phyloP scores from a whole-genome alignment of 176 grass and related monocot genomes.

The Cocos nucifera region DNA sequence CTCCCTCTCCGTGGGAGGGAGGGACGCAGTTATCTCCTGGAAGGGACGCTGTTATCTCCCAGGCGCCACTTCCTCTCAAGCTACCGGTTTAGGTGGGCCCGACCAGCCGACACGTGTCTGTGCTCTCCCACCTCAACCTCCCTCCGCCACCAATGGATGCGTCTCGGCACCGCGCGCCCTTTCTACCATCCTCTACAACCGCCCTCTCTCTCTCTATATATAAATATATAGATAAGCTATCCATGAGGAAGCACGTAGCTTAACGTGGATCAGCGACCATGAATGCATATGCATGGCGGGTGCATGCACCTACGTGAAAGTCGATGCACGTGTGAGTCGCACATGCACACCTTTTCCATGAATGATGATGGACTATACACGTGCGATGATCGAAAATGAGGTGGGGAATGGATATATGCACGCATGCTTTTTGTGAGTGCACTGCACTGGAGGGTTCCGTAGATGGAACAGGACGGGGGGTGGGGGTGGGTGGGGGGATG shows the following conservation, averaged over 20 bases:
- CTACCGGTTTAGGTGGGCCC: not conserved
- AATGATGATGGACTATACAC: too few species aligned
- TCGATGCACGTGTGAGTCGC: not conserved
- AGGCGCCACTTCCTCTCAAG: not conserved
- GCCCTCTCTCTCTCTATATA: not conserved
- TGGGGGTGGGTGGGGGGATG: not conserved
- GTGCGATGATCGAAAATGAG: too few species aligned
- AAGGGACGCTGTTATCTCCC: not conserved
- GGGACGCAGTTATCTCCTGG: too few species aligned
- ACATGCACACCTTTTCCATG: too few species aligned
- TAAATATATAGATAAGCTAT: too few species aligned
- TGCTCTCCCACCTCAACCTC: constrained; percentile 3
- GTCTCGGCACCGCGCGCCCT: not conserved
- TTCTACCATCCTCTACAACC: too few species aligned
- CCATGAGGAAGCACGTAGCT: too few species aligned
- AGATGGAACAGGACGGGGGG: not conserved
- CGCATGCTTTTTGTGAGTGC: not conserved
- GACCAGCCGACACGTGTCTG: not conserved
- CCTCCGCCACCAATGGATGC: constrained; percentile 12
- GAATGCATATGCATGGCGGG: not conserved
- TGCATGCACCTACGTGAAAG: not conserved
- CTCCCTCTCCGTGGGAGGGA: too few species aligned
- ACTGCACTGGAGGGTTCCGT: not conserved
- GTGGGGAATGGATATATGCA: too few species aligned
- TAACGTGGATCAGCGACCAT: not conserved